Evolutionary conservation across 225 moss, liverwort and hornwort genomes (phyloP), one percentile per base, ranked within the genome.

Genomic region (Bryum argenteum): DNA sequence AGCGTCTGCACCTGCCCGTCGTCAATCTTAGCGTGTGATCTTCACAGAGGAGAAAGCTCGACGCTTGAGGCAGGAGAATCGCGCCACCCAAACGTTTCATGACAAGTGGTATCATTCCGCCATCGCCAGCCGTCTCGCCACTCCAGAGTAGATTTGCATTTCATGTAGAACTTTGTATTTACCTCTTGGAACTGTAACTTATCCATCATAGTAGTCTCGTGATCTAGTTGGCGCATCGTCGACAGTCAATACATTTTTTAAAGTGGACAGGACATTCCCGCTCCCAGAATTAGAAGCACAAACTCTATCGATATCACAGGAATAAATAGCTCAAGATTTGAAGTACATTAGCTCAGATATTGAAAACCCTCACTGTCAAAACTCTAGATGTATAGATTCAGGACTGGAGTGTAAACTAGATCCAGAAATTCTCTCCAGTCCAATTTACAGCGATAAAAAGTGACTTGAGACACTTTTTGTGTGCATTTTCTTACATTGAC

Each of bases 81-180:
- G 93, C 57, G 88, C 66, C 1, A 80, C 86, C 0, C 74, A 83
- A 38, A 81, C 85, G 1, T 94, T 89, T 54, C 93, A 91, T 43
- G 93, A 91, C 54, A 80, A 76, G 73, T 91, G 91, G 91, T 88
- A 90, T 54, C 93, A 94, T 72, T 94, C 93, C 54, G 88, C 91
- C 65, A 94, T 94, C 56, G 93, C 93, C n/a, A 80, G 79, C 71
- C 83, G 80, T 57, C 89, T 94, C 26, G 93, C 91, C 0, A 66
- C 40, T 47, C 82, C 85, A 9, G 87, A 87, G 53, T 75, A 77
- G 51, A 8, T 15, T 6, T 23, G 24, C 61, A 41, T 1, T 26
- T 16, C 9, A n/a, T 5, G 17, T 11, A 26, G 67, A n/a, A n/a
- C n/a, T 63, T 72, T 61, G 76, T 72, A 72, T 9, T 65, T 72